Evolutionary conservation across 2,329 filamentous ascomycete genomes (phyloP), one percentile per base, ranked within the genome.

Genomic region (Cercospora citrullina): DNA sequence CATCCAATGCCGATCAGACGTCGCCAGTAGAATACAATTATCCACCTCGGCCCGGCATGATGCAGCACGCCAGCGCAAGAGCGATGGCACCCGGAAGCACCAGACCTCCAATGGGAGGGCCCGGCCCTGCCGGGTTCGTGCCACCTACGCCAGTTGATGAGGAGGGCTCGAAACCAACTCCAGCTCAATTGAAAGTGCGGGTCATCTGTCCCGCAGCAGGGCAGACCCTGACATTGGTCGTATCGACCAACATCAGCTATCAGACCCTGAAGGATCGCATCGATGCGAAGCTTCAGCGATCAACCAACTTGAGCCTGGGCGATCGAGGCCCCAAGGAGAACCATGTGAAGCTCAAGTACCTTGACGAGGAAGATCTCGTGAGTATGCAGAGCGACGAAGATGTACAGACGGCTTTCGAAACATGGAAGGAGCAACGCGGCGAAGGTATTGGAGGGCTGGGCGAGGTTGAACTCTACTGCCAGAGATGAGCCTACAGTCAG

Each of bases 341-440:
- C 53, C 90, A 90, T 72, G 88, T 97, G 74, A 93, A 93, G 80
- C 83, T 99, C 65, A 91, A 93, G 70, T 99, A 98, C 80, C 87
- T 90, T 62, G 95, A 99, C 76, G 95, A 99, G 72, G 92, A 92
- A 60, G 95, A 98, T 76, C 94, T 90, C 77, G 92, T 99, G 69
- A 94, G 90, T 62, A 97, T 99, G 64, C 91, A 95, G 78, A 94
- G 91, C 69, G 95, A 99, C 75, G 95, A 99, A 75, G 95, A 97
- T 73, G 95, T 99, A 53, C 93, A 96, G 75, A 93, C 95, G 74
- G 95, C 95, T 4, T 97, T 99, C 77, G 90, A 94, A 79, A 94
- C 96, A 74, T 97, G 94, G 94, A 89, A 91, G 36, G 93, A 97
- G 76, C 90, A 89, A 73, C 86, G 89, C 75, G 84, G 87, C 36